phyloP scores from a whole-genome alignment of 2,329 filamentous ascomycete species.

The Zymoseptoria crescenta region DNA sequence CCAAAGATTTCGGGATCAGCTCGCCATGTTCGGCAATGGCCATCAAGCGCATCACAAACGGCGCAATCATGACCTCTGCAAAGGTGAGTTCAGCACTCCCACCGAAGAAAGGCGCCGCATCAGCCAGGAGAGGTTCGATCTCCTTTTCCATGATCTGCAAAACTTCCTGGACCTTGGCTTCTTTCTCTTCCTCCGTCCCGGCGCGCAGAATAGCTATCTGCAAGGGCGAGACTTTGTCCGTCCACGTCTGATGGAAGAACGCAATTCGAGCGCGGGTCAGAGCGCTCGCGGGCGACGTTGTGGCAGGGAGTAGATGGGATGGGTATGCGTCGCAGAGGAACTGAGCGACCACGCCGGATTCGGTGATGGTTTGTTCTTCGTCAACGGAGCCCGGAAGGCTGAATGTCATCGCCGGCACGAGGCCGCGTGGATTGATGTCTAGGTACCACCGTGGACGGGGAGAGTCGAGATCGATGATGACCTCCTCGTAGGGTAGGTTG shows the following conservation, averaged over 20 bases:
- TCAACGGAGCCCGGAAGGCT: conserved; percentile 38
- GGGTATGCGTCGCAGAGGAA: conserved; percentile 65
- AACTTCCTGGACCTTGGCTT: conserved; percentile 43
- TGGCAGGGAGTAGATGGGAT: conserved; percentile 55
- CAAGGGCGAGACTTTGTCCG: conserved; percentile 49
- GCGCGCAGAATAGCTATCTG: conserved; percentile 40
- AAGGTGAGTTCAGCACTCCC: conserved; percentile 52
- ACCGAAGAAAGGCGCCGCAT: conserved; percentile 40
- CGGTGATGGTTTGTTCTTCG: conserved; percentile 55
- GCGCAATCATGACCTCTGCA: conserved; percentile 63
- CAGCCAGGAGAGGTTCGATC: conserved; percentile 60
- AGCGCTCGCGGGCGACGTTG: conserved; percentile 40
- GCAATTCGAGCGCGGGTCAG: conserved; percentile 58
- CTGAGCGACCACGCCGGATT: conserved; percentile 64
- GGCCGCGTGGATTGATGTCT: conserved; percentile 67
- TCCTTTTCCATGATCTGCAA: conserved; percentile 57
- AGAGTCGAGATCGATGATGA: conserved; percentile 55
- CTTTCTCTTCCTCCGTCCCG: conserved; percentile 41
- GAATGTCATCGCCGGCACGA: conserved; percentile 64
- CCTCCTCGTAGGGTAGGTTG: conserved; percentile 27
- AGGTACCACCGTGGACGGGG: conserved; percentile 69
- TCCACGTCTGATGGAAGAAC: conserved; percentile 67
- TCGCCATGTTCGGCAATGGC: conserved; percentile 46
- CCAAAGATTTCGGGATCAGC: conserved; percentile 45
- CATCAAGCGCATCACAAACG: conserved; percentile 58